Conservation (phyloP, 768 basidiomycete species). For the Boletellus sp. region DNA sequence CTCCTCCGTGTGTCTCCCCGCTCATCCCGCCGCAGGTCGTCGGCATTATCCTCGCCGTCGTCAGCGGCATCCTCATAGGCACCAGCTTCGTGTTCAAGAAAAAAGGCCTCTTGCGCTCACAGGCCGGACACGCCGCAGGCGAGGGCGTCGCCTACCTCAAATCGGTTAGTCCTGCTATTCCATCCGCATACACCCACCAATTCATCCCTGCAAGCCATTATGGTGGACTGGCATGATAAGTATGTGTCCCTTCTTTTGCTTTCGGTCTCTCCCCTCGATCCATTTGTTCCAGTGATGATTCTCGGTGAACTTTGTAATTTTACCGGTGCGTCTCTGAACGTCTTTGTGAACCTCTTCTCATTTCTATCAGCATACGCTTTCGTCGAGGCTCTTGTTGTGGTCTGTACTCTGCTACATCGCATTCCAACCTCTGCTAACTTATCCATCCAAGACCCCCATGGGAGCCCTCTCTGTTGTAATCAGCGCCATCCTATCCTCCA, state of each 20-base stretch:
- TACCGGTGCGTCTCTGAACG: constrained; percentile 51
- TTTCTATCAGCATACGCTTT: constrained; percentile 69
- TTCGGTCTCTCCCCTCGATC: not conserved
- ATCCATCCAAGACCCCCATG: constrained; percentile 68
- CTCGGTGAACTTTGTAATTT: constrained; percentile 86
- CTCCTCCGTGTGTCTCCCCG: not conserved
- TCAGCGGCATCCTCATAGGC: constrained; percentile 86
- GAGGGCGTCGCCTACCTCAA: constrained; percentile 95
- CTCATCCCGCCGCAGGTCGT: constrained; percentile 48
- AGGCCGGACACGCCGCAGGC: constrained; percentile 74
- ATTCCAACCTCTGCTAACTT: constrained; percentile 5
- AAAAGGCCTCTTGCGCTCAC: constrained; percentile 79
- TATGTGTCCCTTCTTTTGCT: constrained; percentile 18
- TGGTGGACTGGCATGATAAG: constrained; percentile 96
- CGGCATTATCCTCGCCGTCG: constrained; percentile 71
- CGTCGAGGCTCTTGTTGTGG: constrained; percentile 89
- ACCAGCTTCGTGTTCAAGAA: constrained; percentile 97
- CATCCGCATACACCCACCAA: constrained; percentile 6
- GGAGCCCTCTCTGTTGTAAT: constrained; percentile 96
- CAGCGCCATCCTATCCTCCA: constrained; percentile 86
- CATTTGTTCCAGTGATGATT: constrained; percentile 70
- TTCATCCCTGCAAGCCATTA: constrained; percentile 47
- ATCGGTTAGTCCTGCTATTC: constrained; percentile 53
- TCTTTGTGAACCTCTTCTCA: constrained; percentile 3
- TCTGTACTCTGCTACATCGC: constrained; percentile 35